Evolutionary conservation across 257 asterid species (phyloP), one percentile per base, ranked within the genome.

Genomic region (Fraxinus quadrangulata): DNA sequence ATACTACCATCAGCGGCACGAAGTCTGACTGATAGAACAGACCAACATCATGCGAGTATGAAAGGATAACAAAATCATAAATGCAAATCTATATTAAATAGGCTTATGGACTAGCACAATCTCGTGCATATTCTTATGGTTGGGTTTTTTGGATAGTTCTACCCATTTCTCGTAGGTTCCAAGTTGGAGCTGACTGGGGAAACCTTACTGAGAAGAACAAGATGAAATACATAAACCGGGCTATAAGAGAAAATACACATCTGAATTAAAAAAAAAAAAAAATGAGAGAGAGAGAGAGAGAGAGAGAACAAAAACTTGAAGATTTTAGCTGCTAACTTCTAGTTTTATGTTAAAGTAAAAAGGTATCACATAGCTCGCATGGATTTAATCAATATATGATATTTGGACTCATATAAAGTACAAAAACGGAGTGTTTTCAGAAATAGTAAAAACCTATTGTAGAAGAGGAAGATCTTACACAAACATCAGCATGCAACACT

Each of bases 61-160:
- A 80, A 67, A 31, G 17, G 49, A 19, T n/a, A 81, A 77, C 21
- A 9, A 13, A 37, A 61, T 33, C 72, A 77, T 19, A 51, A 77
- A 67, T 26, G 63, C 33, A 42, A 33, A 68, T 31, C 59, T 16
- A 47, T 1, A 16, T 14, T 47, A 47, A 14, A 47, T 47, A 16
- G 59, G 21, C 8, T 47, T 56, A 56, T 56, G 37, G 56, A 66
- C 65, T 12, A 21, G 67, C 19, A 28, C 56, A 74, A 69, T 37
- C 51, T 79, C 17, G 14, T 34, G 28, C 72, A 74, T 37, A 26
- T 65, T 19, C 66, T 36, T 49, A 45, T 65, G 19, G 24, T 24
- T 72, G 13, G 68, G 68, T 8, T 21, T 56, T 61, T 61, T 0
- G 33, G 33, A 24, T 61, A 24, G 33, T 61, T 61, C 68, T 21